Conservation (phyloP, 2,329 filamentous ascomycete species). For the Botrytis fabae region DNA sequence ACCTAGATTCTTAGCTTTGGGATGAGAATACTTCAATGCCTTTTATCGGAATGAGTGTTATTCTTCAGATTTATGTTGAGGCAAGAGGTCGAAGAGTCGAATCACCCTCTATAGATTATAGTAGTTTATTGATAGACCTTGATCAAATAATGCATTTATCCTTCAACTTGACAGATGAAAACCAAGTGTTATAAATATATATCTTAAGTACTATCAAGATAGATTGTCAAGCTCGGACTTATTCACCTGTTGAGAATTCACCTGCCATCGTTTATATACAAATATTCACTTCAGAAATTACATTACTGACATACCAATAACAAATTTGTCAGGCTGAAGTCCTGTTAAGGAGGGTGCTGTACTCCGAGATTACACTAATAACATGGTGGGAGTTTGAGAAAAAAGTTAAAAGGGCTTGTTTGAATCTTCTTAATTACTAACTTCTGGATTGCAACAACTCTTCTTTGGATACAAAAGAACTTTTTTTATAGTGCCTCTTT, state of each 20-base stretch:
- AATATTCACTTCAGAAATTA: not conserved
- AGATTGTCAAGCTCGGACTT: not conserved
- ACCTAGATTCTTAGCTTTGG: not conserved
- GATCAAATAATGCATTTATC: too few species aligned
- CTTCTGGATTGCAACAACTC: not conserved
- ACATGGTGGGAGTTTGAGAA: too few species aligned
- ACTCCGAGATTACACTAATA: not conserved
- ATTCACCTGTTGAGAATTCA: not conserved
- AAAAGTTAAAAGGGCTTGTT: not conserved
- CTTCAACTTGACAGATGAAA: not conserved
- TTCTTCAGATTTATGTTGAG: too few species aligned
- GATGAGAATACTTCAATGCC: not conserved
- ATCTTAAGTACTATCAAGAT: not conserved
- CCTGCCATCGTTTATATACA: not conserved
- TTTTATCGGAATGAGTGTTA: not conserved
- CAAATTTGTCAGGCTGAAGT: not conserved
- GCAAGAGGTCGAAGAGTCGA: not conserved
- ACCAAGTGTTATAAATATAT: not conserved
- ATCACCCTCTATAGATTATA: not conserved
- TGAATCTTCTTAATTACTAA: not conserved
- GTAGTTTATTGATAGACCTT: accelerated
- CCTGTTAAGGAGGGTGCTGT: not conserved
- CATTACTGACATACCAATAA: not conserved
- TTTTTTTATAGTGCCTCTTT: not conserved
- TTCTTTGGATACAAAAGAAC: not conserved